phyloP scores from a whole-genome alignment of 2,329 filamentous ascomycete species.

The Fonsecaea multimorphosa region DNA sequence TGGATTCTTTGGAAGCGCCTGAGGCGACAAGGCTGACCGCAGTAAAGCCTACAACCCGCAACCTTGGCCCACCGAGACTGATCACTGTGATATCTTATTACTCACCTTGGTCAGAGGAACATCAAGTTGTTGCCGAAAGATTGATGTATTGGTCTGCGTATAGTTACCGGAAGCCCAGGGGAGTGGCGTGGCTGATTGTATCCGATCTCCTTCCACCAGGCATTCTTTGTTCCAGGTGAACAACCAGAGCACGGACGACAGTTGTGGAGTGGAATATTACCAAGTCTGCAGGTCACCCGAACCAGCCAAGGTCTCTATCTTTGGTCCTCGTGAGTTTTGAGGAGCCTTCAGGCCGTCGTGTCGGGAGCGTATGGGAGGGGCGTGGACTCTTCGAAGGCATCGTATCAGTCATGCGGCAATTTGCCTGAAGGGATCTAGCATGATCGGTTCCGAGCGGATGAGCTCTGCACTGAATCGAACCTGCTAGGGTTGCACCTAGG shows the following conservation, averaged over 20 bases:
- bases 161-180: neutral
- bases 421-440: neutral
- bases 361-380: neutral
- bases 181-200: neutral
- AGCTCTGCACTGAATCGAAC: neutral
- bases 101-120: neutral
- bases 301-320: neutral
- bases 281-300: neutral
- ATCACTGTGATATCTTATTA: conserved; percentile 3
- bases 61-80: neutral
- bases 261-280: neutral
- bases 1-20: neutral
- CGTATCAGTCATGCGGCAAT: neutral
- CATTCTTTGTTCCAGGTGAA: neutral
- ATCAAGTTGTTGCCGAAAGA: neutral
- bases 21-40: neutral
- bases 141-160: neutral
- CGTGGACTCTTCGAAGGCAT: neutral
- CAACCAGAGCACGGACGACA: neutral
- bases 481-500: neutral
- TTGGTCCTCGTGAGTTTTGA: neutral
- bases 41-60: neutral
- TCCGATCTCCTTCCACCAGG: neutral
- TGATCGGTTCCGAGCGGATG: neutral
- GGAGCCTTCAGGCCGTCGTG: neutral